Base-by-base conservation (phyloP, 1,284 basidiomycete genomes). In the Mixia osmundae region DNA sequence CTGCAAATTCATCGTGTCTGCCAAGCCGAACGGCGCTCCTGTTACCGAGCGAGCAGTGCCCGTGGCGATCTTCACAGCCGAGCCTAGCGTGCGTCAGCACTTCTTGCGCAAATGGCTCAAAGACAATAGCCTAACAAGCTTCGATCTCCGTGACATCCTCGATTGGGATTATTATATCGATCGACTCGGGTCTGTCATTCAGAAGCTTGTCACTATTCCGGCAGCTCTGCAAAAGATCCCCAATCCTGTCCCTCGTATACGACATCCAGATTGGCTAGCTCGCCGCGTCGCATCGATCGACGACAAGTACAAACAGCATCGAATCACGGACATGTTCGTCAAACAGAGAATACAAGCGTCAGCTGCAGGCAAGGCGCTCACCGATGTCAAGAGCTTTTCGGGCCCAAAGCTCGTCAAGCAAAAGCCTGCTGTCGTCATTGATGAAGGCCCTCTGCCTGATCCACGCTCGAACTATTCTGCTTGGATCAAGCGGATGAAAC, bases 161-260 rank as follows among this genome's bases (percentile, higher is more conserved):
- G 91, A 99, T 56, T 99, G 91, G 91, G 68, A 73, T 20, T 99
- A 99, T 57, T 99, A 97, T 60, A 91, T 94, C 50, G 91, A 97
- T 52, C 76, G 91, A 18, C 62, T 99, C 24, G 91, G 91, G 7
- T 89, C 85, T 1, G 91, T 97, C 46, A 87, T 99, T 42, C 91
- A 97, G 60, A 99, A 99, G 54, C 65, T 99, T 37, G 97, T 99
- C 58, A 99, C 91, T 3, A 99, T 99, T 49, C 91, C 91, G 6
- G 91, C 91, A 4, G 91, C 91, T 0, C 78, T 97, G 70, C 91
- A 99, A 56, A 87, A 87, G 52, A 79, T 99, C 25, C 58, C 76
- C 8, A 99, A 99, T 53, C 91, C 91, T 1, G 91, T 97, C 2
- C 82, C 89, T 10, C 72, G 91, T 15, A 76, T 99, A 42, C 72